Evolutionary conservation across 192 early-diverging fungal species (phyloP), one percentile per base, ranked within the genome.

Genomic region (Umbelopsis sp.): DNA sequence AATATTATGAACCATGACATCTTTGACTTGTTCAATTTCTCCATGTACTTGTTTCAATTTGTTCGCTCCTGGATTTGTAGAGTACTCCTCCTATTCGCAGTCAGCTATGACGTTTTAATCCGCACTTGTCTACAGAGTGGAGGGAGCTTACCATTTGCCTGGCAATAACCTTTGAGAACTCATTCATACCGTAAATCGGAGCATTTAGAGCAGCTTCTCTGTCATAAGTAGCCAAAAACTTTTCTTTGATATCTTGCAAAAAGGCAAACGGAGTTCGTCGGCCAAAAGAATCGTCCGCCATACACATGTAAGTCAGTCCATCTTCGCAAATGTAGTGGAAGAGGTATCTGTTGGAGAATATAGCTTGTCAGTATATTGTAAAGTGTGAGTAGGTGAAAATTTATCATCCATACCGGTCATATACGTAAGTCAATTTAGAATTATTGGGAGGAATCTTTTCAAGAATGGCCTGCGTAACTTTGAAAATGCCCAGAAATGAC

Each of bases 1-100:
- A 71, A 97, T 97, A 75, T 97, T 97, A 80, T 93, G 89, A 29
- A 94, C 92, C 95, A 97, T 96, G 47, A 96, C 93, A 83, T 95
- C 94, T 78, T 91, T 92, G 68, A 96, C 95, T 81, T 95, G 94
- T 65, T 95, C 92, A 74, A 97, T 94, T 80, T 96, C 94, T 26
- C 91, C 91, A 71, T 93, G 91, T 0, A 93, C 96, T 79, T 92
- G 90, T 24, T 89, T 87, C 69, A 95, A 85, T 36, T 83, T 83
- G 79, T 96, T 94, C 6, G 89, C 89, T 43, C 87, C 71, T 16
- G 90, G 88, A 75, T 87, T 87, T 22, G 86, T 82, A 38, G 90
- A 90, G 72, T 88, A 94, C 71, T 91, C 89, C 68, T 93, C 86
- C 88, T 91, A 74, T 51, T 62, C 29, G n/a, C 34, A 45, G 32